These are phyloP conservation scores for Crithidia expoeki DNA, from an alignment of 208 protist genomes.

Conservation along the genomic window DNA sequence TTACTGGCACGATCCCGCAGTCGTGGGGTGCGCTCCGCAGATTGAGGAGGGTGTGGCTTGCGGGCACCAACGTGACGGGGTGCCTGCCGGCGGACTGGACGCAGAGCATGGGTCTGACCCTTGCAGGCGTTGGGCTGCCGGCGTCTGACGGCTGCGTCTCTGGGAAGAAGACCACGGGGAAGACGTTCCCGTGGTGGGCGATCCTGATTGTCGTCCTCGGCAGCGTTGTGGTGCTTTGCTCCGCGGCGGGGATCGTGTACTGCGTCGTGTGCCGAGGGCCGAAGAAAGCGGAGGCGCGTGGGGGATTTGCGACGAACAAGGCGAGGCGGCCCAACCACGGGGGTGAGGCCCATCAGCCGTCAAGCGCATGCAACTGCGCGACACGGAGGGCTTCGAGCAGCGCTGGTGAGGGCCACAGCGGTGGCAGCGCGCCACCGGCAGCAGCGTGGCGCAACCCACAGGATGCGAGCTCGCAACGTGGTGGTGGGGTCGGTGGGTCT, in stretches of 20 bases:
- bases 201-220: constrained; percentile 15
- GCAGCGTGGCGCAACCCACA: too few species aligned
- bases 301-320: too few species aligned
- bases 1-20: neutral
- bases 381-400: too few species aligned
- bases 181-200: constrained; percentile 18
- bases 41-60: neutral
- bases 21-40: neutral
- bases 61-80: neutral
- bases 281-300: too few species aligned
- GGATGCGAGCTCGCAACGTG: too few species aligned
- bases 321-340: too few species aligned
- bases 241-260: neutral
- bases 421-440: too few species aligned
- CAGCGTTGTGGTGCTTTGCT: neutral
- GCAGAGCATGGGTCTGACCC: neutral
- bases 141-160: neutral
- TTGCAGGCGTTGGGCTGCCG: neutral
- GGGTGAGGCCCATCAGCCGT: too few species aligned
- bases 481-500: too few species aligned
- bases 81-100: neutral
- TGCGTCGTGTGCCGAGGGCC: neutral
- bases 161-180: neutral
- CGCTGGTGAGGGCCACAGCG: too few species aligned
- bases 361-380: too few species aligned